Conservation (phyloP, 225 moss, liverwort and hornwort genomes). For the Ulota crispa region DNA sequence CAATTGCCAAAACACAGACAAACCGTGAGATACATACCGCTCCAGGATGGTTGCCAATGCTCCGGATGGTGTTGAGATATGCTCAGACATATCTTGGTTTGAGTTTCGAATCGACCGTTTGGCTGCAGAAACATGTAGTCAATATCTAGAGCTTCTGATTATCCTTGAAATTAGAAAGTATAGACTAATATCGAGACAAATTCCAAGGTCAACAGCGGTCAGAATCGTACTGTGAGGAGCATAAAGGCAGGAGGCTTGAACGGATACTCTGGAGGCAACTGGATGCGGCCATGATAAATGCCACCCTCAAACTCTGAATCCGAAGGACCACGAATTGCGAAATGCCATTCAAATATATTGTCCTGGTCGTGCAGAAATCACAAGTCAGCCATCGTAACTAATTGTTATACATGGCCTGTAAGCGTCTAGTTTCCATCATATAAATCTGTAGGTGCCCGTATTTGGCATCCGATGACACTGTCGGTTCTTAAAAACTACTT, state of each 20-base stretch:
- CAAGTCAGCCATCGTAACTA: slow-evolving; percentile 10
- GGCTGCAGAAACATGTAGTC: slow-evolving; percentile 50
- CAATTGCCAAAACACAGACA: slow-evolving; percentile 8
- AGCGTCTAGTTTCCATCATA: slow-evolving; percentile 1
- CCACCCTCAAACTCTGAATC: slow-evolving; percentile 98
- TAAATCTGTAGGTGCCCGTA: not conserved
- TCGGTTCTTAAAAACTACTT: not conserved
- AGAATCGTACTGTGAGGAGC: slow-evolving; percentile 69
- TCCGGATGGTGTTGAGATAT: slow-evolving; percentile 99
- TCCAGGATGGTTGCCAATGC: slow-evolving; percentile 99
- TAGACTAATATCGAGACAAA: not conserved
- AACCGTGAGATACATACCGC: slow-evolving; percentile 43
- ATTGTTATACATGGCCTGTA: not conserved
- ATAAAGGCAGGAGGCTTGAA: slow-evolving; percentile 98
- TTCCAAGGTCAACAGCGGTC: not conserved
- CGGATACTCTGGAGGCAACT: slow-evolving; percentile 97
- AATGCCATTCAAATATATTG: slow-evolving; percentile 99
- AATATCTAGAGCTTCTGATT: slow-evolving; percentile 7
- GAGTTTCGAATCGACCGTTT: slow-evolving; percentile 92
- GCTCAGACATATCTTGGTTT: slow-evolving; percentile 97
- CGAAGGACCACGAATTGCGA: slow-evolving; percentile 94
- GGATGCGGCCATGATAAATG: slow-evolving; percentile 98
- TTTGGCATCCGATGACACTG: not conserved
- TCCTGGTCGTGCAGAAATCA: slow-evolving; percentile 50
- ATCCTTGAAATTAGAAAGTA: not conserved